Percentiles rank a stretch among this genome's conserved stretches.
phyloP scores from a whole-genome alignment of 78 protist species.

The Tieghemostelium lacteum region DNA sequence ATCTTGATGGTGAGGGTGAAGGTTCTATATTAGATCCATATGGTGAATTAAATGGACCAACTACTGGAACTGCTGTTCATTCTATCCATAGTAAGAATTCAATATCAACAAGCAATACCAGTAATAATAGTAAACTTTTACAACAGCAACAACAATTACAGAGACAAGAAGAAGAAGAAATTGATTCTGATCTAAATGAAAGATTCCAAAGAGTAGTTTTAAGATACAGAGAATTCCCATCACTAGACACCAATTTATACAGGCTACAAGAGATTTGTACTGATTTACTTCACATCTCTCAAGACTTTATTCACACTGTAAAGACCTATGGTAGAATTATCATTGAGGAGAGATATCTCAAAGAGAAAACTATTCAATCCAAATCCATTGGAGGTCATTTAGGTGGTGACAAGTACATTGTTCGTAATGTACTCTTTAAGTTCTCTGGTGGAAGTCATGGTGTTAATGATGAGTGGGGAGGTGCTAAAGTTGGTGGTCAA shows the following conservation, averaged over 20 bases:
- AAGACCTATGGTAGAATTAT: conserved; percentile 86
- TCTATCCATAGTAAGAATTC: not conserved
- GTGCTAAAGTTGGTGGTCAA: conserved; percentile 86
- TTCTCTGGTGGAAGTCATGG: conserved; percentile 64
- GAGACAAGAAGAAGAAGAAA: conserved; percentile 11
- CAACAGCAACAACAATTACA: not conserved
- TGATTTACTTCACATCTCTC: conserved; percentile 77
- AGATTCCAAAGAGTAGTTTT: conserved; percentile 68
- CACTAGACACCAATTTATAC: conserved; percentile 65
- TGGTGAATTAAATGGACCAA: not conserved
- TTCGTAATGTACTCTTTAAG: conserved; percentile 69
- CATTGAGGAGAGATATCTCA: conserved; percentile 81
- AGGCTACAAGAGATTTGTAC: conserved; percentile 73
- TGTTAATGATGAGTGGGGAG: conserved; percentile 78
- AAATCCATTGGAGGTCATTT: conserved; percentile 72
- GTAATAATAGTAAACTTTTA: too few species aligned
- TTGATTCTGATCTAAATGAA: conserved; percentile 48
- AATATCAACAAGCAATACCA: not conserved
- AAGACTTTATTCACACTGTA: conserved; percentile 81
- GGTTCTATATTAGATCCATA: not conserved
- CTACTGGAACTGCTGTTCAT: not conserved
- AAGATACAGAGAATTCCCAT: conserved; percentile 70
- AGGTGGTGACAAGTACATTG: conserved; percentile 82
- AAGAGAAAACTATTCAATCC: conserved; percentile 79
- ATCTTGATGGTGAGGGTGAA: not conserved